phyloP scores from a whole-genome alignment of 2,329 filamentous ascomycete species.

The Clathrospora elynae region DNA sequence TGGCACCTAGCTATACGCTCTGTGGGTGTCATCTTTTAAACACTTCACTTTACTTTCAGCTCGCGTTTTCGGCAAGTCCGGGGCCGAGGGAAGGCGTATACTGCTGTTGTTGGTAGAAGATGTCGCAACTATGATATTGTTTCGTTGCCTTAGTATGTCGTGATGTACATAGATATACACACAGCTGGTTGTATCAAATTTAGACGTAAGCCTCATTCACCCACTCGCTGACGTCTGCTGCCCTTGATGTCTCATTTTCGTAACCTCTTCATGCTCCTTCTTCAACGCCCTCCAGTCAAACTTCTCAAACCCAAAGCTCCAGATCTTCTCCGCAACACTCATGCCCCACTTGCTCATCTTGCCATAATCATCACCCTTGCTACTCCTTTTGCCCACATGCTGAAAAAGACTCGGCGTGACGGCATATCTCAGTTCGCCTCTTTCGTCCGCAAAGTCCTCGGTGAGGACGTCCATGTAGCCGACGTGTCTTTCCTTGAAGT shows the following conservation, averaged over 20 bases:
- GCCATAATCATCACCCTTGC: slow-evolving; percentile 40
- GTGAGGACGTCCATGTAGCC: slow-evolving; percentile 50
- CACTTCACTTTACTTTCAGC: no score
- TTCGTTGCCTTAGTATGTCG: no score
- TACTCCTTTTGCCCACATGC: slow-evolving; percentile 52
- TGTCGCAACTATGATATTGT: no score
- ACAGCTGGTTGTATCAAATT: no score
- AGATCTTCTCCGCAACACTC: slow-evolving; percentile 46
- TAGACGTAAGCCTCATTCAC: no score
- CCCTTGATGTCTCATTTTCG: slow-evolving; percentile 9
- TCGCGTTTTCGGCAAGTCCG: no score
- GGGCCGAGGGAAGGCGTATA: no score
- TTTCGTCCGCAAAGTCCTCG: slow-evolving; percentile 50
- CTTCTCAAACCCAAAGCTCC: slow-evolving; percentile 50
- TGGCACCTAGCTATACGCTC: no score
- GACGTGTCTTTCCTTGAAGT: slow-evolving; percentile 39
- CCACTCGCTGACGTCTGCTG: no score
- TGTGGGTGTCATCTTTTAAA: no score
- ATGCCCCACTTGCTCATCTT: slow-evolving; percentile 34
- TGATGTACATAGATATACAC: no score
- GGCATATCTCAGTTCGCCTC: slow-evolving; percentile 49
- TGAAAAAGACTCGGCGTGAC: slow-evolving; percentile 52
- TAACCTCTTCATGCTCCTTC: slow-evolving; percentile 36
- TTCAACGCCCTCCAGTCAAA: slow-evolving; percentile 33
- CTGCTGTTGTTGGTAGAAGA: no score